Conservation (phyloP, 1,284 basidiomycete genomes). For the Meripilus lineatus region DNA sequence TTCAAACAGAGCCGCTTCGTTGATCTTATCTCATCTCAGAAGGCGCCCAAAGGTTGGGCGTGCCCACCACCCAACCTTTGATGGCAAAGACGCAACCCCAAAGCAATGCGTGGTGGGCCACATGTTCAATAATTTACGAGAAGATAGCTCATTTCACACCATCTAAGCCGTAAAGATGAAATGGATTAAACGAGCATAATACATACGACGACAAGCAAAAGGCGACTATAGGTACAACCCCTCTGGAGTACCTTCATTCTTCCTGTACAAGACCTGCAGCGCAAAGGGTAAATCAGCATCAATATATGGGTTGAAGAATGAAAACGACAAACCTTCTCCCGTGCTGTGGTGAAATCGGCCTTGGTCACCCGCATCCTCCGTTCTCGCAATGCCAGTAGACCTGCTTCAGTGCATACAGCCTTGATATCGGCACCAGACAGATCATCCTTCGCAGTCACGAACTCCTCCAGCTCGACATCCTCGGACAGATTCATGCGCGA, state of each 20-base stretch:
- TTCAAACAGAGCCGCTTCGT: no score
- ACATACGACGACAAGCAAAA: neutral
- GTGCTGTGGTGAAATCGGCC: constrained; percentile 79
- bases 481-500: constrained; percentile 90
- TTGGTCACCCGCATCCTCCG: constrained; percentile 97
- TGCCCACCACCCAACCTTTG: no score
- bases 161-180: no score
- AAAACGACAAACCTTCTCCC: constrained; percentile 70
- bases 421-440: constrained; percentile 98
- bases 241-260: constrained; percentile 91
- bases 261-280: constrained; percentile 78
- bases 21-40: no score
- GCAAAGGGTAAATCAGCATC: constrained; percentile 12
- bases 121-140: no score
- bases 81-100: no score
- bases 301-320: neutral
- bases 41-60: no score
- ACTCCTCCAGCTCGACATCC: constrained; percentile 96
- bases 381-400: constrained; percentile 90
- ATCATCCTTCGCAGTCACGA: constrained; percentile 95
- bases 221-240: constrained; percentile 66
- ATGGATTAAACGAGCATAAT: constrained; percentile 1
- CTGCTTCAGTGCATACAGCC: constrained; percentile 96
- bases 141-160: no score
- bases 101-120: no score